Evolutionary conservation across 2,329 filamentous ascomycete species (phyloP).

Genomic region (Exophiala xenobiotica): DNA sequence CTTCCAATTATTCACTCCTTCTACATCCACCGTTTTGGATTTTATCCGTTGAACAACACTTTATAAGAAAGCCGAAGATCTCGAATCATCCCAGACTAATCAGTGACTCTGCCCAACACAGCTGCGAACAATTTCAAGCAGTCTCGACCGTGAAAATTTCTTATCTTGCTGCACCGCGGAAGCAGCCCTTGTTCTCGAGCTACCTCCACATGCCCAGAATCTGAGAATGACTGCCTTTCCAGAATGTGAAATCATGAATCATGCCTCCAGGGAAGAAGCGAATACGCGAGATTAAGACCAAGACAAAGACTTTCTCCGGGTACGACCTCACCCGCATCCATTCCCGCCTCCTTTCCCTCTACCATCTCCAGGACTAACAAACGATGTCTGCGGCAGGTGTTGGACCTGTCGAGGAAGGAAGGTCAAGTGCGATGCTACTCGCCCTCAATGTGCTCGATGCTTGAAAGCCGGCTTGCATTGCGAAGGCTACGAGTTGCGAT

Average conservation of each 20-base stretch:
- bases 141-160: no score
- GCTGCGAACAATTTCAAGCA: no score
- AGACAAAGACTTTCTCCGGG: constrained; percentile 22
- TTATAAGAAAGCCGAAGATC: no score
- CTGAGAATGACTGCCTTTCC: neutral
- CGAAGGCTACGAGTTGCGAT: constrained; percentile 18
- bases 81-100: no score
- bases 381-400: constrained; percentile 6
- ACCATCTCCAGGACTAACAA: neutral
- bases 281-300: constrained; percentile 10
- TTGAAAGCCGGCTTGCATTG: constrained; percentile 10
- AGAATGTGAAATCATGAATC: neutral
- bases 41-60: no score
- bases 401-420: constrained; percentile 20
- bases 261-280: constrained; percentile 8
- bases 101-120: no score
- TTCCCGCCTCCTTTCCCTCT: neutral
- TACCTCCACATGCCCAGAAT: neutral
- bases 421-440: constrained; percentile 19
- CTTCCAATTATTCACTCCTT: no score
- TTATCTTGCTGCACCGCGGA: neutral
- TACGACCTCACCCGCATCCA: neutral
- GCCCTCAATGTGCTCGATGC: constrained; percentile 14
- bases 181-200: neutral
- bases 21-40: no score